Evolutionary conservation across 139 green algal species (phyloP), one percentile per base, ranked within the genome.

Genomic region (Chlamydomonas schloesseri): DNA sequence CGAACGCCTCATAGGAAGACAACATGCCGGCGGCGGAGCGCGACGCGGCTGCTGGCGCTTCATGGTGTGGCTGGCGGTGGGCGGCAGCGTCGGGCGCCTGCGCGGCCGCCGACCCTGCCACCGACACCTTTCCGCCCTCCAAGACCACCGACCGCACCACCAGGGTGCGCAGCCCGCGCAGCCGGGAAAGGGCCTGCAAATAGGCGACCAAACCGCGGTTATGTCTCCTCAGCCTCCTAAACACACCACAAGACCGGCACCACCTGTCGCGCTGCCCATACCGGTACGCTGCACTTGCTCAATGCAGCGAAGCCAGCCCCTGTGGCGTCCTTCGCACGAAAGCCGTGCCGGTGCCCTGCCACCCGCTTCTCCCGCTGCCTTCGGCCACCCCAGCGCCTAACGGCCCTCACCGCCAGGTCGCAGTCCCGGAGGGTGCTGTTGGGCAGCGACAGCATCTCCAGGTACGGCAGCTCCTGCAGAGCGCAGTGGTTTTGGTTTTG

Each of bases 361-460:
- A 31, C 26, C 64, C n/a, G 64, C 23, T 10, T n/a, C 46, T 37
- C 28, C 21, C 50, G 1, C 17, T 1, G 28, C 73, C 47, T 50
- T 9, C 50, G 29, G 10, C 17, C 50, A 0, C 73, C 42, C 42
- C 42, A 34, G 14, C 4, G 29, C 47, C 68, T n/a, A n/a, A n/a
- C n/a, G n/a, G n/a, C 20, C 9, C 75, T 17, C n/a, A 84, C 78
- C 78, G 46, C 42, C 64, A 84, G 33, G n/a, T 84, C 78, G 23
- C 6, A 5, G 46, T 84, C 64, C 42, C 21, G 0, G 11, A 84
- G 31, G 11, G 46, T 67, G 78, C 17, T 75, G n/a, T 5, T 46
- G 9, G 78, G 78, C 34, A 84, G 78, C 14, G 78, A 18, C 42
- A 84, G 64, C 17, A 57, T 23, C 42, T 74, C 64, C 58, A 84